phyloP scores from a whole-genome alignment of 805 yeast species.

The Schwanniomyces occidentalis region DNA sequence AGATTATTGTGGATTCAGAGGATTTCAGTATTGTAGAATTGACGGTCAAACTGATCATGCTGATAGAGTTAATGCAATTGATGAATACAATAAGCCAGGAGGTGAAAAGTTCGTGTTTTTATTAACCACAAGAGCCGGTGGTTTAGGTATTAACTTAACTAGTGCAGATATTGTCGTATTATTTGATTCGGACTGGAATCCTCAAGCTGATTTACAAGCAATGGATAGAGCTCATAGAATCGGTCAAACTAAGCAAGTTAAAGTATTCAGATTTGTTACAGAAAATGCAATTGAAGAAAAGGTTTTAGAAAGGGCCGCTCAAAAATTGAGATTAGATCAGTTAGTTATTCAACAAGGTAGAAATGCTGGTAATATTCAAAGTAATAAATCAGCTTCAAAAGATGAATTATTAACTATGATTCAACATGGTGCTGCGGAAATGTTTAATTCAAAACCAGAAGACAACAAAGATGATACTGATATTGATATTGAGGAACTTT shows the following conservation, averaged over 20 bases:
- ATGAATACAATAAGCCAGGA: conserved; percentile 75
- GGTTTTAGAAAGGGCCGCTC: conserved; percentile 78
- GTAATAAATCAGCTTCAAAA: conserved; percentile 49
- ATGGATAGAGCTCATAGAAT: conserved; percentile 91
- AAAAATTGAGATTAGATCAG: conserved; percentile 75
- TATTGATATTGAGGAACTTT: conserved; percentile 60
- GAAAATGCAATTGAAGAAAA: conserved; percentile 85
- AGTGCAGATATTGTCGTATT: conserved; percentile 77
- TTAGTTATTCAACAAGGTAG: conserved; percentile 81
- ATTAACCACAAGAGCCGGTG: conserved; percentile 87
- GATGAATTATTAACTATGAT: conserved; percentile 80
- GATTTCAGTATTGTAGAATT: conserved; percentile 71
- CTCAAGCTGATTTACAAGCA: conserved; percentile 86
- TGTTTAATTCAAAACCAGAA: conserved; percentile 39
- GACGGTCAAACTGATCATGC: conserved; percentile 83
- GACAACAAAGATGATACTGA: conserved; percentile 39
- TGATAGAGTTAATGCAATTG: conserved; percentile 74
- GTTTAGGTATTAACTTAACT: conserved; percentile 81
- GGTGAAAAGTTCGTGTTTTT: conserved; percentile 72
- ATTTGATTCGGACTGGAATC: conserved; percentile 86
- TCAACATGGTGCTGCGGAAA: conserved; percentile 77
- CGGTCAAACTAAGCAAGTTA: conserved; percentile 83
- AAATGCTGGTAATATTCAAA: conserved; percentile 31
- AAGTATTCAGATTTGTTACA: conserved; percentile 73
- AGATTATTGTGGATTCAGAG: conserved; percentile 73